A percentile compares a stretch with the other conserved stretches of the same genome.
Evolutionary conservation across 2,329 filamentous ascomycete genomes (phyloP).

Genomic region (Colletotrichum caudatum): DNA sequence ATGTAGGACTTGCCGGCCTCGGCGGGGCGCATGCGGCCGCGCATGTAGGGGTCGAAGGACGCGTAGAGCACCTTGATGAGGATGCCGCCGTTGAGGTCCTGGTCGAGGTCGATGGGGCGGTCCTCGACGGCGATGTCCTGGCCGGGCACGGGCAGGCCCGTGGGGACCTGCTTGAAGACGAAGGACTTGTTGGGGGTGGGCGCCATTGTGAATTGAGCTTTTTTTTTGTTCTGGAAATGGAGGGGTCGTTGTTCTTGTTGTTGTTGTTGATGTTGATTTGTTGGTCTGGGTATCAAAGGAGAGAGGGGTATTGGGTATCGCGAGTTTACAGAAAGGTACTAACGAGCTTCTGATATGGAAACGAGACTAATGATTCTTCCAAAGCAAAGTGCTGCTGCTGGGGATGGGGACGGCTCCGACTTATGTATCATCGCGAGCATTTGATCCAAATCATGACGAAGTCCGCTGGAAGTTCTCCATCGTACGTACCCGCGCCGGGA

Average conservation of each 20-base stretch:
- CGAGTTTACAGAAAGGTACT: background rate
- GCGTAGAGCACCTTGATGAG: slow-evolving; percentile 77
- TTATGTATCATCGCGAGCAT: slow-evolving; percentile 21
- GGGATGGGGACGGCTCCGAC: background rate
- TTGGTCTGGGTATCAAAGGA: slow-evolving; percentile 12
- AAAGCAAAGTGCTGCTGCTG: background rate
- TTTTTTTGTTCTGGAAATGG: background rate
- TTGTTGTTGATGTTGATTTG: too few relatives aligned
- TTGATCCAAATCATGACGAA: slow-evolving; percentile 20
- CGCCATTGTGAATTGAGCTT: slow-evolving; percentile 48
- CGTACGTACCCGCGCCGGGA: slow-evolving; percentile 32
- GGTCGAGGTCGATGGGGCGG: slow-evolving; percentile 74
- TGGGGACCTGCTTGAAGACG: slow-evolving; percentile 78
- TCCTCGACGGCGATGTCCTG: slow-evolving; percentile 77
- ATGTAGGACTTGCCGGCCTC: slow-evolving; percentile 73
- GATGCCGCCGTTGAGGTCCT: slow-evolving; percentile 73
- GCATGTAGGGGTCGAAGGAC: slow-evolving; percentile 88
- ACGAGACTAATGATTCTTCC: background rate
- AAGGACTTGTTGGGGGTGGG: slow-evolving; percentile 77
- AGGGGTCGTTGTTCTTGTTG: background rate
- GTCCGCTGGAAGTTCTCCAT: background rate
- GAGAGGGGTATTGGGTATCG: background rate
- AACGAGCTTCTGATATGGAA: background rate
- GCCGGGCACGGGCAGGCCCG: slow-evolving; percentile 75
- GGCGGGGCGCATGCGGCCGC: slow-evolving; percentile 79